These are phyloP conservation scores for Rhizophagus prolifer DNA, from an alignment of 192 early-diverging fungal genomes.

Conservation along the genomic window DNA sequence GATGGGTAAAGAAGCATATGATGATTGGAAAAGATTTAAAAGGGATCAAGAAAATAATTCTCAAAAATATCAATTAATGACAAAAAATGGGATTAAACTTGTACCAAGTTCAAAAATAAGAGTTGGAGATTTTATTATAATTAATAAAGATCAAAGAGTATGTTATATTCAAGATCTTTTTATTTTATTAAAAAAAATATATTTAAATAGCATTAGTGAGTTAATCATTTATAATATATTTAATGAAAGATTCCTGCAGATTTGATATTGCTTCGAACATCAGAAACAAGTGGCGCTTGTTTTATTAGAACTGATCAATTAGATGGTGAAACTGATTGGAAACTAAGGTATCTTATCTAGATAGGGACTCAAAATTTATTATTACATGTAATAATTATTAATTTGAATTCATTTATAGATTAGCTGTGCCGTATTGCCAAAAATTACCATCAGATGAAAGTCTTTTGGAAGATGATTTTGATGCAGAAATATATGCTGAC, in stretches of 20 bases:
- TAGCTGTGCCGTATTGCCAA: slow-evolving; percentile 83
- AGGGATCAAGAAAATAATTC: slow-evolving; percentile 90
- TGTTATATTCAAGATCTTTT: not conserved
- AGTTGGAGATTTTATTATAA: slow-evolving; percentile 84
- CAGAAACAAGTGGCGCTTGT: slow-evolving; percentile 79
- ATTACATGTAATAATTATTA: not conserved
- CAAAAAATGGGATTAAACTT: slow-evolving; percentile 51
- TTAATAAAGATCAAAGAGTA: slow-evolving; percentile 85
- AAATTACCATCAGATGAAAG: slow-evolving; percentile 59
- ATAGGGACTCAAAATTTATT: not conserved
- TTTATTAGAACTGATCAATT: slow-evolving; percentile 97
- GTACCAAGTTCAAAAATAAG: slow-evolving; percentile 79
- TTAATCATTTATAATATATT: not conserved
- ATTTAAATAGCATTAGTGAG: not conserved
- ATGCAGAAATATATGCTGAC: slow-evolving; percentile 84
- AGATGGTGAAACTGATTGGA: slow-evolving; percentile 98
- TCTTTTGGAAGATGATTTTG: slow-evolving; percentile 59
- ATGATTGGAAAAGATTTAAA: slow-evolving; percentile 80
- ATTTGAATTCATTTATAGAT: slow-evolving; percentile 32
- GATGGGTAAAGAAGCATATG: slow-evolving; percentile 88
- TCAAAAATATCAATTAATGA: slow-evolving; percentile 71
- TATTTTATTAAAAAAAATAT: not conserved
- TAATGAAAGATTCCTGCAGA: slow-evolving; percentile 78
- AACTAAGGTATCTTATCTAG: slow-evolving; percentile 60
- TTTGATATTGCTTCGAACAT: slow-evolving; percentile 82